phyloP scores from a whole-genome alignment of 257 asterid genomes.

The Rhazya stricta region DNA sequence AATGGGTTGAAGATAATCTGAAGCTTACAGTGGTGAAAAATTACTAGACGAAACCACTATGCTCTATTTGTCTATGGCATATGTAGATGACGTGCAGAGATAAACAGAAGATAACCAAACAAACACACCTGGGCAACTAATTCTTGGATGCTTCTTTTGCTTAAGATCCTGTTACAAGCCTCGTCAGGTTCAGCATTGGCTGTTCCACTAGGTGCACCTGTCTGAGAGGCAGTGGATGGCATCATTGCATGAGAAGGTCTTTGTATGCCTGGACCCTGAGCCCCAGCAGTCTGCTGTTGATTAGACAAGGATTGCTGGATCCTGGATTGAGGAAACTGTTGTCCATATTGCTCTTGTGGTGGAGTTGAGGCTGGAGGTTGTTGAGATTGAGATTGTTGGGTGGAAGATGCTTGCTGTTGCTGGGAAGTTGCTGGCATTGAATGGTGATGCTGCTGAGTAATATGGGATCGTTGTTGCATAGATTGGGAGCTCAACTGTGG shows the following conservation, averaged over 20 bases:
- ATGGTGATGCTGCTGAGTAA: slow-evolving; percentile 54
- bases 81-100: neutral
- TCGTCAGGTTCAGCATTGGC: slow-evolving; percentile 53
- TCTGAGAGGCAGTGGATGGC: slow-evolving; percentile 37
- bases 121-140: slow-evolving; percentile 61
- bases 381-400: slow-evolving; percentile 41
- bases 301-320: slow-evolving; percentile 48
- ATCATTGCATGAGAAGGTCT: slow-evolving; percentile 47
- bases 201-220: slow-evolving; percentile 37
- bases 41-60: neutral
- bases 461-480: slow-evolving; percentile 59
- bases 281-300: slow-evolving; percentile 58
- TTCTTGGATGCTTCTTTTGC: slow-evolving; percentile 85
- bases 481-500: slow-evolving; percentile 61
- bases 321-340: slow-evolving; percentile 56
- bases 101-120: neutral
- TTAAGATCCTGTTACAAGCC: slow-evolving; percentile 49
- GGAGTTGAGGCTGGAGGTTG: slow-evolving; percentile 49
- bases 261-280: slow-evolving; percentile 56
- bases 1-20: neutral
- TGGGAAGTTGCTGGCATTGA: slow-evolving; percentile 38
- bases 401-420: slow-evolving; percentile 42
- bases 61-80: neutral
- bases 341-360: slow-evolving; percentile 54
- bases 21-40: neutral